Conservation (phyloP, 208 protist species). For the Leishmania tropica region DNA sequence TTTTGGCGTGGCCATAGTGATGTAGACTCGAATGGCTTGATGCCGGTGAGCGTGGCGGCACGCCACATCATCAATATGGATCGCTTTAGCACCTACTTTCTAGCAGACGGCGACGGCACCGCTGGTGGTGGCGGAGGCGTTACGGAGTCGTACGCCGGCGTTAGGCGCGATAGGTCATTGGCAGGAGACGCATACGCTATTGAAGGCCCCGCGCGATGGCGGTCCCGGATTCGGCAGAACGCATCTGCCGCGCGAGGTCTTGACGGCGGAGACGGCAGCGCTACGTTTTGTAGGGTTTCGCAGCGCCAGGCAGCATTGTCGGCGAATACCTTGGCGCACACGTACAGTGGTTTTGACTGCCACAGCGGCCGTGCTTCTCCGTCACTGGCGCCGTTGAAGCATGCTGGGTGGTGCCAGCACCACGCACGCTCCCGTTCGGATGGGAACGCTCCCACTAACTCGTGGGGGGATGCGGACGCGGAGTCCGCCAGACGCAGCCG, state of each 20-base stretch:
- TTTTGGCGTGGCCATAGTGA: neutral
- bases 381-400: constrained; percentile 3
- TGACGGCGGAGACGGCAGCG: neutral
- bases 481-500: neutral
- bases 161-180: neutral
- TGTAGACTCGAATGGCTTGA: neutral
- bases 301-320: neutral
- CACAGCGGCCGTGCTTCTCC: neutral
- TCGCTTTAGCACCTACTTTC: constrained; percentile 53
- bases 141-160: neutral
- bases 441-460: neutral
- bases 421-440: constrained; percentile 11
- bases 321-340: neutral
- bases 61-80: constrained; percentile 55
- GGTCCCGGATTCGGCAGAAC: constrained; percentile 28
- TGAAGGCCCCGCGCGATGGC: constrained; percentile 31
- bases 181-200: constrained; percentile 12
- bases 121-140: neutral
- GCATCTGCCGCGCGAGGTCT: neutral
- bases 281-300: neutral
- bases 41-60: constrained; percentile 15
- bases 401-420: neutral
- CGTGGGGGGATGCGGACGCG: neutral
- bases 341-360: neutral
- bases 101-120: constrained; percentile 24